Base-by-base conservation (phyloP, 352 stramenopile genomes). In the Saprolegnia parasitica region DNA sequence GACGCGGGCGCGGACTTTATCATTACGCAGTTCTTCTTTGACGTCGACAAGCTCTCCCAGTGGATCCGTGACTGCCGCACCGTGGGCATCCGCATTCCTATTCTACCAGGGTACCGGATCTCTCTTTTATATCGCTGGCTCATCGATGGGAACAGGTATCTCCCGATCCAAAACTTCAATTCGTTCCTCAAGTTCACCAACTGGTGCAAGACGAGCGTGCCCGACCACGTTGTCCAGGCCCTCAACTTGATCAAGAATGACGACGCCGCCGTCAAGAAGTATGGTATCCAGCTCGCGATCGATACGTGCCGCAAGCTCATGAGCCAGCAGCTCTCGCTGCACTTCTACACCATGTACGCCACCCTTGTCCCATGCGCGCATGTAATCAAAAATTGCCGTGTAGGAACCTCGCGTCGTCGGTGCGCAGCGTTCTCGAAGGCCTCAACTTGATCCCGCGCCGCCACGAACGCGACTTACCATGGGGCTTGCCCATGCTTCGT, bases 21-120 rank as follows among this genome's bases (percentile, higher is more conserved):
- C 76, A 98, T 99, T 76, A 99, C 96, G n/a, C 97, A 99, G 88
- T 99, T 99, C 90, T 99, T 99, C 79, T 99, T 99, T 73, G 97
- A 99, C 75, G 86, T 93, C 32, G 89, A 97, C 72, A 96, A 98
- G 52, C 98, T 98, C 84, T 82, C 96, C 49, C 83, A 87, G 64
- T 99, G 98, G 82, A 90, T 99, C 46, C 78, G 94, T n/a, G 93
- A 98, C 72, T 97, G 89, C 75, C 83, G 91, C 64, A 78, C 81
- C 39, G 77, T 81, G 45, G 97, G 96, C 60, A 99, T 99, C 68
- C 83, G 84, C 15, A 96, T 97, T 68, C 97, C 97, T 18, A 95
- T 99, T 62, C 77, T 99, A 35, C 97, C 97, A 0, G 97, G 97
- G 5, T 94, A 98, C 54, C 97, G 97, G 88, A 95, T 87, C 60